Base-by-base conservation (phyloP, 2,329 filamentous ascomycete species). In the Hymenoscyphus linearis region DNA sequence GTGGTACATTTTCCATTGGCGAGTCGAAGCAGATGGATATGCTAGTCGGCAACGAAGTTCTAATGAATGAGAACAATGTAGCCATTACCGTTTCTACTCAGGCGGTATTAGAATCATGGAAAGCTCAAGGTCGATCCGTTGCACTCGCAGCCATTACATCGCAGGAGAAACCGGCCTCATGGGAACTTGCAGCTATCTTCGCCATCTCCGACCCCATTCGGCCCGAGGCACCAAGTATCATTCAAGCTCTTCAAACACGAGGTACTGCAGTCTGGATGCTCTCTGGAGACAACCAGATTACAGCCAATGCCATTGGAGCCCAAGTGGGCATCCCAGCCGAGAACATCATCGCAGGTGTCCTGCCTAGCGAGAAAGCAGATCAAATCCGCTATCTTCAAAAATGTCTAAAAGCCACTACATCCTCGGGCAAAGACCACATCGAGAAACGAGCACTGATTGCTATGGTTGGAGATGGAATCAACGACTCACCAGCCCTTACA, bases 401-500 rank as follows among this genome's bases (percentile, higher is more conserved):
- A 36, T 66, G 68, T 4, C 64, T 71, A 4, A 68, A 68, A 47
- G 34, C 64, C 2, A 57, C 50, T 22, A 54, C 52, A 34, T 16
- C 44, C 2, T 55, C 55, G 2, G 63, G 68, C 7, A 37, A 35
- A 31, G 36, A 61, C 25, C 78, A 64, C 72, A 22, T 61, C 14
- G 54, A 60, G 3, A 66, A 79, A 56, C 52, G 82, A 22, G 79
- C 80, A 0, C 81, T 89, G 1, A 85, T 96, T 0, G 91, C 86
- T 44, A 95, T 96, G 84, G 90, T 93, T 1, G 91, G 91, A 40
- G 91, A 96, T 67, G 91, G 91, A 18, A 90, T 93, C 67, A 96
- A 96, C 69, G 91, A 96, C 70, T 88, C 90, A 0, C 90, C 91
- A 0, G 91, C 91, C 1, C 82, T 96, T 3, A 85, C 88, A 1